Conservation (phyloP, 106 monocot species). For the Dactylorhiza incarnata region DNA sequence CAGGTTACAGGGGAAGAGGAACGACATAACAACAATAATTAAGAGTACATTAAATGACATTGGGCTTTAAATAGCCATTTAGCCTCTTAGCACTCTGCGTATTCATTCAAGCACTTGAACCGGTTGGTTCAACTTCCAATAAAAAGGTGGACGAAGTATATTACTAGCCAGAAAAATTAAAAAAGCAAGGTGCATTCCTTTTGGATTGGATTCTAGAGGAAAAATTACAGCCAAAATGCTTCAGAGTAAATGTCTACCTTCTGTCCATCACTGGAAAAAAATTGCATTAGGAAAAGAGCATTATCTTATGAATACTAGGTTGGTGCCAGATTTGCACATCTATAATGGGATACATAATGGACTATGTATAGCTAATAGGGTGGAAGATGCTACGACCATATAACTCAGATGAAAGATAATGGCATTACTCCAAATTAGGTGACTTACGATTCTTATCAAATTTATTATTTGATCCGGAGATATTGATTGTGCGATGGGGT, state of each 20-base stretch:
- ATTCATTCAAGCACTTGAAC: no score
- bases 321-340: slow-evolving; percentile 35
- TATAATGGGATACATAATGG: slow-evolving; percentile 37
- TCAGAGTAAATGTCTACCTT: background rate
- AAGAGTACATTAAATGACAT: no score
- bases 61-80: no score
- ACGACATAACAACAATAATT: no score
- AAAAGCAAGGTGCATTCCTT: slow-evolving; percentile 21
- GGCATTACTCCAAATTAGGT: slow-evolving; percentile 32
- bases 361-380: slow-evolving; percentile 30
- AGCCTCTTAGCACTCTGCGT: no score
- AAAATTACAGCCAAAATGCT: background rate
- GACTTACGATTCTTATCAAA: slow-evolving; percentile 29
- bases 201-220: slow-evolving; percentile 19
- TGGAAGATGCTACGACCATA: slow-evolving; percentile 25
- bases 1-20: no score
- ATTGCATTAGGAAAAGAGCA: slow-evolving; percentile 16
- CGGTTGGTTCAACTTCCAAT: no score
- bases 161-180: slow-evolving; percentile 14
- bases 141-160: slow-evolving; percentile 2
- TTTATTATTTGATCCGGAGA: slow-evolving; percentile 19
- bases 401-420: slow-evolving; percentile 17
- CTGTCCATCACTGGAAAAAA: slow-evolving; percentile 10
- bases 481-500: slow-evolving; percentile 14
- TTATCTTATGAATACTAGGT: slow-evolving; percentile 19